Evolutionary conservation across 2,329 filamentous ascomycete species (phyloP).

Genomic region (Fusarium sp.): DNA sequence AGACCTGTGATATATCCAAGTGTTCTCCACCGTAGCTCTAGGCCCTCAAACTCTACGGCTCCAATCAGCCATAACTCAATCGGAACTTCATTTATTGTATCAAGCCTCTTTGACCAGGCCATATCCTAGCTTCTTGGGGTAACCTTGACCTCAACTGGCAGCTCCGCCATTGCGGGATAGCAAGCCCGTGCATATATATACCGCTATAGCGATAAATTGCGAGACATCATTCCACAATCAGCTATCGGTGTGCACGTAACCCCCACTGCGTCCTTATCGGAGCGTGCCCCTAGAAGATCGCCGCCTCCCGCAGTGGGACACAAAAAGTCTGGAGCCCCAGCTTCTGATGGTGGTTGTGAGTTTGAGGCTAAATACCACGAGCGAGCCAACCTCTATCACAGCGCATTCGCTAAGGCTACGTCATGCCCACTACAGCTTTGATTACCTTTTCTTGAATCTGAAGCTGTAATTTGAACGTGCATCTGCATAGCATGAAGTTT

Average conservation of each 20-base stretch:
- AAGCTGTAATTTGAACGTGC: conserved; percentile 7
- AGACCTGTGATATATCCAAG: background rate
- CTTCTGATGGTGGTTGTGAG: background rate
- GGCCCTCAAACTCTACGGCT: background rate
- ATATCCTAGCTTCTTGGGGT: conserved; percentile 15
- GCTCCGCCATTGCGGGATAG: conserved; percentile 23
- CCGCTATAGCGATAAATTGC: conserved; percentile 6
- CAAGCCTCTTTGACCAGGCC: conserved; percentile 11
- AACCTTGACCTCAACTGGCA: conserved; percentile 14
- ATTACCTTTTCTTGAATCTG: background rate
- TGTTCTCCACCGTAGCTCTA: background rate
- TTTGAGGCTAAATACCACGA: conserved; percentile 13
- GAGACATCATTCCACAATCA: conserved; percentile 13
- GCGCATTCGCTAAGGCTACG: conserved; percentile 21
- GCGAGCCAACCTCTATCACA: conserved; percentile 28
- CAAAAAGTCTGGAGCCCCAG: conserved; percentile 37
- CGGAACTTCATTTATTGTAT: conserved; percentile 8
- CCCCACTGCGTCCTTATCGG: conserved; percentile 22
- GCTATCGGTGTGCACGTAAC: conserved; percentile 41
- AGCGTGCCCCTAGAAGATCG: conserved; percentile 21
- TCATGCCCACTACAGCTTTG: conserved; percentile 26
- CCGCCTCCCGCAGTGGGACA: conserved; percentile 23
- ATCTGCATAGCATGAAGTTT: background rate
- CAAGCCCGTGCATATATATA: conserved; percentile 1
- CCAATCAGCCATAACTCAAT: background rate